phyloP scores from a whole-genome alignment of 2,329 filamentous ascomycete species.

The Ophiostoma ips region DNA sequence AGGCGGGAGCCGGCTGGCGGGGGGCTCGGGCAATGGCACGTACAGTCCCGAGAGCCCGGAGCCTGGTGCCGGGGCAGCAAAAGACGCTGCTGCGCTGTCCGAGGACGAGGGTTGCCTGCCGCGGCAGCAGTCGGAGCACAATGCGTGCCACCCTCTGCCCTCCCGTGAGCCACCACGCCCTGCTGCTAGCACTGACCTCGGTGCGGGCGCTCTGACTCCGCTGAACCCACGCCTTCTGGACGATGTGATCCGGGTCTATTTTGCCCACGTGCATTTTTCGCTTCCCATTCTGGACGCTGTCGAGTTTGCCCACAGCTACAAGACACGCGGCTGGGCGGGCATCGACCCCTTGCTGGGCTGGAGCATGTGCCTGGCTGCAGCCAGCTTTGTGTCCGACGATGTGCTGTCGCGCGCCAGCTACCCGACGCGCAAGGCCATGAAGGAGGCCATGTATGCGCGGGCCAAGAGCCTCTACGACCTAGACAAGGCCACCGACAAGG shows the following conservation, averaged over 20 bases:
- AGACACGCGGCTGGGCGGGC: neutral
- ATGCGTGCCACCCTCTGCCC: neutral
- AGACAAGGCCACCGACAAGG: conserved; percentile 25
- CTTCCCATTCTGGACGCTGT: conserved; percentile 15
- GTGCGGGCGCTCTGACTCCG: neutral
- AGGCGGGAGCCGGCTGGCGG: neutral
- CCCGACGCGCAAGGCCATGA: conserved; percentile 22
- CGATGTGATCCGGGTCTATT: conserved; percentile 13
- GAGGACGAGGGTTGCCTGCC: neutral
- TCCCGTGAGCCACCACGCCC: neutral
- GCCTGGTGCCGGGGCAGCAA: neutral
- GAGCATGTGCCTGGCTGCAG: conserved; percentile 20
- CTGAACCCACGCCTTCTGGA: neutral
- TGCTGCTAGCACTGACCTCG: too few species aligned
- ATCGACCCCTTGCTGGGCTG: conserved; percentile 16
- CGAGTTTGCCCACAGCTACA: conserved; percentile 13
- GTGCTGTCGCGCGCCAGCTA: conserved; percentile 10
- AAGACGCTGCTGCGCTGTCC: neutral
- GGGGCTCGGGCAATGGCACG: neutral
- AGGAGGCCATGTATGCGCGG: conserved; percentile 21
- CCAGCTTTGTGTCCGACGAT: conserved; percentile 11
- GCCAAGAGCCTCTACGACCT: conserved; percentile 18
- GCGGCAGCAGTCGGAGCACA: neutral
- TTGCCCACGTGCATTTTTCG: conserved; percentile 17
- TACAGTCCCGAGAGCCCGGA: neutral